phyloP scores from a whole-genome alignment of 129 eudicot genomes.

The Flaveria linearis region DNA sequence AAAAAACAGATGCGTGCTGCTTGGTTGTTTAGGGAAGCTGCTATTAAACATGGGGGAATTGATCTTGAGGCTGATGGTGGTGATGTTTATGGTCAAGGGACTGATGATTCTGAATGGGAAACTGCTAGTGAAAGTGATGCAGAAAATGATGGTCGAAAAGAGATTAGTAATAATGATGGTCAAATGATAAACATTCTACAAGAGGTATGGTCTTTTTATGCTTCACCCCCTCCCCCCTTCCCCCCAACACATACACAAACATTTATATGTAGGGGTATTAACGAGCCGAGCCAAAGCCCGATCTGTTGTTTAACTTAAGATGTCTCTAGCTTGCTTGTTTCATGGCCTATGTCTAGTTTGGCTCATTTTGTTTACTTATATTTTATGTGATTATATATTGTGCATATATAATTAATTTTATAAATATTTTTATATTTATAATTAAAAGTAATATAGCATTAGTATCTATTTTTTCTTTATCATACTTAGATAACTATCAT shows the following conservation, averaged over 20 bases:
- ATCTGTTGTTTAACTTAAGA: too few relatives aligned
- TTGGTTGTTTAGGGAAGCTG: conserved; percentile 93
- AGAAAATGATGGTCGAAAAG: conserved; percentile 62
- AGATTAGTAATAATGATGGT: conserved; percentile 46
- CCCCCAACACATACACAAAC: too few relatives aligned
- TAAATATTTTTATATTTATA: too few relatives aligned
- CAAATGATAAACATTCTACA: conserved; percentile 51
- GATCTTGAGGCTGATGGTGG: conserved; percentile 66
- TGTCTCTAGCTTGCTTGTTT: too few relatives aligned
- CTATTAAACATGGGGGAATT: conserved; percentile 74
- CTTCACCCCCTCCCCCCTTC: background rate
- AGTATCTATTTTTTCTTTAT: too few relatives aligned
- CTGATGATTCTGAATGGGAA: conserved; percentile 98
- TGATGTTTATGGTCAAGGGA: conserved; percentile 65
- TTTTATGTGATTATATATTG: too few relatives aligned
- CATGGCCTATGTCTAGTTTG: too few relatives aligned
- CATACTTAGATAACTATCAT: background rate
- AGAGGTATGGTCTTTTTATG: conserved; percentile 48
- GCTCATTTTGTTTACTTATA: too few relatives aligned
- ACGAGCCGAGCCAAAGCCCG: too few relatives aligned
- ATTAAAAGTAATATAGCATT: too few relatives aligned
- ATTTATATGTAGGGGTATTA: background rate
- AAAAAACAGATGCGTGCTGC: conserved; percentile 98
- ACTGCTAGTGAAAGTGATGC: conserved; percentile 95
- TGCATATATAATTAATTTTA: background rate